Evolutionary conservation across 176 grass and related monocot species (phyloP), one percentile per base, ranked within the genome.

Genomic region (Cenchrus purpureus): DNA sequence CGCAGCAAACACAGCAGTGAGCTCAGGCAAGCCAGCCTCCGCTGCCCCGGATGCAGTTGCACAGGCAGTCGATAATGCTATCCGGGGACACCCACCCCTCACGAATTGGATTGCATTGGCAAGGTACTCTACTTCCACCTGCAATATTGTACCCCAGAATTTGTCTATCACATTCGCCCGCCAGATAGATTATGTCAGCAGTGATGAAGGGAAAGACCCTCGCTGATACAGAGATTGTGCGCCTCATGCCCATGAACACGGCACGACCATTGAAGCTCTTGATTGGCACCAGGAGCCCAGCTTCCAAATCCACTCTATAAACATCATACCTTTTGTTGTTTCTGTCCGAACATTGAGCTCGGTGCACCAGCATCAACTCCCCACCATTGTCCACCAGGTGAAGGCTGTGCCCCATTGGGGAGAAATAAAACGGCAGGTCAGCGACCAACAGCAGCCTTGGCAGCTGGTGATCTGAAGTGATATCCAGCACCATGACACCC

Each of bases 361-460:
- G 45, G 45, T 46, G 45, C 61, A 68, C 50, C 34, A 81, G 7
- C 65, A 81, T 4, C 49, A 81, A 2, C 0, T 70, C 51, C 65
- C 65, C 65, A 1, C 32, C 65, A 25, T 81, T 81, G 20, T 81
- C 79, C 13, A 81, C 65, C 0, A 81, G 65, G 20, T 70, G 65
- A 28, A 80, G 49, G 45, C 9, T 53, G 48, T 69, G 10, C 34
- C 7, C 11, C 19, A 68, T 25, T 1, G 1, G 16, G 7, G 5
- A 15, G 64, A 81, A 68, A 25, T 0, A 12, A 20, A 79, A 29
- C 8, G 12, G 14, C 40, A 55, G 7, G 3, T 71, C 53, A 17
- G 17, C 25, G 1, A 43, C 80, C 67, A 5, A 28, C 52, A 31
- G 40, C n/a, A 57, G 20, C 75, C 20, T 22, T 0, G 54, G 54